Evolutionary conservation across 2,329 filamentous ascomycete genomes (phyloP).

Genomic region (Dothideomycetes sp.): DNA sequence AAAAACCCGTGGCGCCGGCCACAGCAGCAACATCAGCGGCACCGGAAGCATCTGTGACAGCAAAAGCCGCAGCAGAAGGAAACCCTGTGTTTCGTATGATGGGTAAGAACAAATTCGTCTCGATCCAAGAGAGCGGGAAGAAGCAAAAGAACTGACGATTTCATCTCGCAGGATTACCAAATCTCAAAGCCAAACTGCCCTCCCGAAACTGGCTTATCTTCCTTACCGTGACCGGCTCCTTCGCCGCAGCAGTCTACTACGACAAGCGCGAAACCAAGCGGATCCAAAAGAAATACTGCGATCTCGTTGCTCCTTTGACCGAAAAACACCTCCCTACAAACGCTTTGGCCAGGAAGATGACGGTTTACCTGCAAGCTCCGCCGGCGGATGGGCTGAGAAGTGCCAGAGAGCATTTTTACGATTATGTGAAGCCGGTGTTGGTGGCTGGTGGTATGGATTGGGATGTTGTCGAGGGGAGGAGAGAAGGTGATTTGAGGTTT

Average conservation of each 20-base stretch:
- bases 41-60: slow-evolving; percentile 11
- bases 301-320: slow-evolving; percentile 74
- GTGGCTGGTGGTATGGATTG: slow-evolving; percentile 87
- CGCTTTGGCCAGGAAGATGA: slow-evolving; percentile 72
- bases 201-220: slow-evolving; percentile 99
- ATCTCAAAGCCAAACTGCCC: slow-evolving; percentile 72
- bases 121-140: slow-evolving; percentile 4
- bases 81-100: slow-evolving; percentile 72
- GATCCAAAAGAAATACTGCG: slow-evolving; percentile 77
- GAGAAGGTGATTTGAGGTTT: slow-evolving; percentile 85
- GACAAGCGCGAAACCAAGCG: slow-evolving; percentile 84
- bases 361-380: slow-evolving; percentile 75
- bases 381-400: slow-evolving; percentile 75
- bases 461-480: slow-evolving; percentile 86
- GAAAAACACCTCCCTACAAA: slow-evolving; percentile 63
- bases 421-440: slow-evolving; percentile 89
- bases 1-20: too few relatives aligned
- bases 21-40: neutral
- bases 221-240: slow-evolving; percentile 65
- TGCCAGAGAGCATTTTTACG: slow-evolving; percentile 90
- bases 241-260: slow-evolving; percentile 76
- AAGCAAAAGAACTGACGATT: neutral
- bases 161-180: slow-evolving; percentile 59
- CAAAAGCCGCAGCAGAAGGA: slow-evolving; percentile 34
- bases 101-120: slow-evolving; percentile 26